A percentile compares a stretch with the other conserved stretches of the same genome.
Evolutionary conservation across 2,329 filamentous ascomycete genomes (phyloP).

Genomic region (Nemania abortiva): DNA sequence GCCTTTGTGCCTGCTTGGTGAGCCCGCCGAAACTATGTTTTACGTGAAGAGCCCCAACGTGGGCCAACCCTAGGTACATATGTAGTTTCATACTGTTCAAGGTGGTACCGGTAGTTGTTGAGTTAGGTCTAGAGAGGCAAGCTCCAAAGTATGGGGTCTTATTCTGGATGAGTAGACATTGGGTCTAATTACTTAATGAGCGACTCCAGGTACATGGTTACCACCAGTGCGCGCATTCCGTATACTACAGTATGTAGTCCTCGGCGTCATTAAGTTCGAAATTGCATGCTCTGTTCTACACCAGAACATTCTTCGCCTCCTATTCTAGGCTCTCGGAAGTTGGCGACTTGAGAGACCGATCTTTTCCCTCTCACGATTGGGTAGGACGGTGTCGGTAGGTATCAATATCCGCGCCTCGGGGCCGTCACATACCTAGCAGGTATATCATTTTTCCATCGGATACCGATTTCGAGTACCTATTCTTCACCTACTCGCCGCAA

Average conservation of each 20-base stretch:
- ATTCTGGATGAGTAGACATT: not conserved
- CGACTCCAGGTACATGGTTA: not conserved
- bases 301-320: not conserved
- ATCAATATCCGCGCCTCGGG: not conserved
- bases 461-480: too few species aligned
- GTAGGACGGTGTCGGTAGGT: not conserved
- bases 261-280: not conserved
- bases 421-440: not conserved
- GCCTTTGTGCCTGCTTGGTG: not conserved
- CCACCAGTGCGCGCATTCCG: not conserved
- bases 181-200: not conserved
- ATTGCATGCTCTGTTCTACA: not conserved
- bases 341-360: not conserved
- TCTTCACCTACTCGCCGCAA: too few species aligned
- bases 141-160: not conserved
- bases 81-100: slow-evolving; percentile 12
- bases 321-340: slow-evolving; percentile 7
- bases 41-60: slow-evolving; percentile 5
- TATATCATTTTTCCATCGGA: too few species aligned
- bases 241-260: not conserved
- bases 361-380: slow-evolving; percentile 5
- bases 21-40: slow-evolving; percentile 16
- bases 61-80: not conserved
- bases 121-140: not conserved
- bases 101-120: not conserved